These are phyloP conservation scores for Mycena vulgaris DNA, from an alignment of 768 basidiomycete species.

Conservation along the genomic window DNA sequence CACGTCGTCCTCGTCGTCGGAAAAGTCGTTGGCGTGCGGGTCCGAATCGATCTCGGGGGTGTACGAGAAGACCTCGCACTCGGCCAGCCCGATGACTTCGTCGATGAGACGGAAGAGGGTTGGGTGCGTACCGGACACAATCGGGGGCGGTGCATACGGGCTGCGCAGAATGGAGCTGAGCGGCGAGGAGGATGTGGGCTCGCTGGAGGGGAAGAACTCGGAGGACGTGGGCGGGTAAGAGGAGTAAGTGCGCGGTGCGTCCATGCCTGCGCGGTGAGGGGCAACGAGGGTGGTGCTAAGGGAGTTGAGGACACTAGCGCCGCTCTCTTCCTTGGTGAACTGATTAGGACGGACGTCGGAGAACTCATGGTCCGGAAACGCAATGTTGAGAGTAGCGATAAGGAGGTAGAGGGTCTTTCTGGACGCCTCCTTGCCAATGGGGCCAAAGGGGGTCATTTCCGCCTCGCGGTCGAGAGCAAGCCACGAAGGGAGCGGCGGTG, in stretches of 20 bases:
- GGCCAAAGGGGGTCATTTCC: conserved; percentile 91
- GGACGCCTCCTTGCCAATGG: conserved; percentile 86
- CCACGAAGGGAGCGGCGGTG: conserved; percentile 89
- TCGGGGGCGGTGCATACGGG: conserved; percentile 80
- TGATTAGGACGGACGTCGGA: conserved; percentile 91
- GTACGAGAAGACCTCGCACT: conserved; percentile 97
- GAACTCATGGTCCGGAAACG: conserved; percentile 98
- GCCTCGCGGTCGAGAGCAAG: conserved; percentile 78
- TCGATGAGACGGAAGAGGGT: conserved; percentile 89
- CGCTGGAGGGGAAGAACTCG: conserved; percentile 83
- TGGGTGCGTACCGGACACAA: conserved; percentile 89
- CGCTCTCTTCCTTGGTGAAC: conserved; percentile 89
- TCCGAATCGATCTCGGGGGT: conserved; percentile 94
- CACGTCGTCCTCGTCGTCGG: conserved; percentile 84
- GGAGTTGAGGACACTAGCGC: conserved; percentile 84
- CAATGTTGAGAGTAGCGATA: conserved; percentile 96
- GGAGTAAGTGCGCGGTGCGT: conserved; percentile 86
- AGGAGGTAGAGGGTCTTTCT: conserved; percentile 96
- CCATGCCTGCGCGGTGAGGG: conserved; percentile 76
- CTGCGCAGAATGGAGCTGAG: conserved; percentile 69
- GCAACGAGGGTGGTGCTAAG: conserved; percentile 88
- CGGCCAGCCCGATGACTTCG: conserved; percentile 89
- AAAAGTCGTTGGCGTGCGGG: conserved; percentile 90
- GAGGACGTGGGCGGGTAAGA: conserved; percentile 84
- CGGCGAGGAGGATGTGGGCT: conserved; percentile 82